Evolutionary conservation across 1,139 yeast genomes (phyloP).

Genomic region (Taphrina communis): DNA sequence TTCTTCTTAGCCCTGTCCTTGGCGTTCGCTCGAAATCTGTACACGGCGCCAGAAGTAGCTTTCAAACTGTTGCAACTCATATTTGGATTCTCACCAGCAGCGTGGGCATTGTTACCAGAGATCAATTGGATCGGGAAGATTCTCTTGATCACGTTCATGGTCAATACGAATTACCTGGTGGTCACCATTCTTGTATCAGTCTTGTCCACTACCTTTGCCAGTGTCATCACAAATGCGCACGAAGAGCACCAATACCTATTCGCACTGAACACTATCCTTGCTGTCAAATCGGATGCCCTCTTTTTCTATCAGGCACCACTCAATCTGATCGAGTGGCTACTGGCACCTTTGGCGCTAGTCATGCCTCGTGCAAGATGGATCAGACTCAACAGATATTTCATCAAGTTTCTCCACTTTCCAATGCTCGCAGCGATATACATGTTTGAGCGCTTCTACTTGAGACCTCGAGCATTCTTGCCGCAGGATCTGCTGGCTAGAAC

Average conservation of each 20-base stretch:
- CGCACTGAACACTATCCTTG: slow-evolving; percentile 54
- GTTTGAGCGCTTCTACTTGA: slow-evolving; percentile 51
- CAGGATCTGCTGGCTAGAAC: slow-evolving; percentile 36
- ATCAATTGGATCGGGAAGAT: slow-evolving; percentile 60
- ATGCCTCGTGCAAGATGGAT: slow-evolving; percentile 52
- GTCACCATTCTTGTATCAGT: slow-evolving; percentile 67
- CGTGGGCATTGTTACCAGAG: slow-evolving; percentile 65
- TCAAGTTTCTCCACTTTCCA: slow-evolving; percentile 54
- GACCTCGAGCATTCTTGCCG: slow-evolving; percentile 40
- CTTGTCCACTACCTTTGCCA: slow-evolving; percentile 54
- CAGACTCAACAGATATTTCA: slow-evolving; percentile 51
- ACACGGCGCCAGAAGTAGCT: slow-evolving; percentile 59
- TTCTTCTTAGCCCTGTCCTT: slow-evolving; percentile 63
- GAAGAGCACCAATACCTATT: slow-evolving; percentile 54
- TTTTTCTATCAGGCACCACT: slow-evolving; percentile 54
- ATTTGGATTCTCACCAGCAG: slow-evolving; percentile 69
- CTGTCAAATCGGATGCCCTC: slow-evolving; percentile 54
- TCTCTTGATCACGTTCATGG: slow-evolving; percentile 61
- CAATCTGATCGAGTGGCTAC: slow-evolving; percentile 51
- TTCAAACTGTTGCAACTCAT: slow-evolving; percentile 63
- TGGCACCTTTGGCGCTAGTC: slow-evolving; percentile 51
- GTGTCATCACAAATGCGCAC: slow-evolving; percentile 52
- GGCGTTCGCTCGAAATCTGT: slow-evolving; percentile 58
- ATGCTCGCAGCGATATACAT: slow-evolving; percentile 51
- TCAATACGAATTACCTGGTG: slow-evolving; percentile 64